A percentile compares a stretch with the other conserved stretches of the same genome.
phyloP scores from a whole-genome alignment of 2,329 filamentous ascomycete species.

The Penicillium brevicompactum region DNA sequence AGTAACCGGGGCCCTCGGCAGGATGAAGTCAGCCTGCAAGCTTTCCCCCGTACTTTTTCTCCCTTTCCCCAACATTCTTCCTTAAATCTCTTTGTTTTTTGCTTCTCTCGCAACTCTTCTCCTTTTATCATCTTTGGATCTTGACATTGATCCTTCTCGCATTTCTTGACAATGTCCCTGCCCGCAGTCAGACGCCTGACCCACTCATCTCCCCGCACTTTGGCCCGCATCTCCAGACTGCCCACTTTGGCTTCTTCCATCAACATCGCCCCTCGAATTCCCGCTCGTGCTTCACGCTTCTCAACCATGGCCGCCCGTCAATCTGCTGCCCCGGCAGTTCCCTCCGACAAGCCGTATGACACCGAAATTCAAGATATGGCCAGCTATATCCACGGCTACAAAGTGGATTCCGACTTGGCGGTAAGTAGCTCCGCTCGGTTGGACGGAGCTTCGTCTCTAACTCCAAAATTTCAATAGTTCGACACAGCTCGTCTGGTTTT shows the following conservation, averaged over 20 bases:
- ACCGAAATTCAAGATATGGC: conserved; percentile 95
- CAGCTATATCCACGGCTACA: conserved; percentile 88
- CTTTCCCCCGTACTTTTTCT: conserved; percentile 9
- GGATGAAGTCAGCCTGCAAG: conserved; percentile 25
- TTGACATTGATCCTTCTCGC: conserved; percentile 10
- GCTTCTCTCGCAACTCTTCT: conserved; percentile 17
- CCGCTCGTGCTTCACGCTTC: conserved; percentile 35
- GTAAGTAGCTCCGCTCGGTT: conserved; percentile 56
- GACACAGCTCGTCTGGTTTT: conserved; percentile 97
- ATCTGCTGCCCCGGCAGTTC: conserved; percentile 39
- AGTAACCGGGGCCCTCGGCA: conserved; percentile 30
- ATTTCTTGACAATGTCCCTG: conserved; percentile 40
- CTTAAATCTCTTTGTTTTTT: conserved; percentile 1
- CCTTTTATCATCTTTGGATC: neutral
- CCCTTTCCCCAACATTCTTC: conserved; percentile 11
- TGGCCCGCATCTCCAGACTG: conserved; percentile 47
- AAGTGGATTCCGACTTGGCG: conserved; percentile 87
- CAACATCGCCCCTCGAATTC: conserved; percentile 20
- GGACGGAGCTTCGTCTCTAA: conserved; percentile 3
- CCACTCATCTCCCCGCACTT: conserved; percentile 45
- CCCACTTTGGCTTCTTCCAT: conserved; percentile 27
- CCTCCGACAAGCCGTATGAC: conserved; percentile 67
- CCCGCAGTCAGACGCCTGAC: conserved; percentile 46
- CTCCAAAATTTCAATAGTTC: conserved; percentile 50
- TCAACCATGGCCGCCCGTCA: conserved; percentile 48